Evolutionary conservation across 768 basidiomycete species (phyloP).

Genomic region (Brasilioporus rufonigricans): DNA sequence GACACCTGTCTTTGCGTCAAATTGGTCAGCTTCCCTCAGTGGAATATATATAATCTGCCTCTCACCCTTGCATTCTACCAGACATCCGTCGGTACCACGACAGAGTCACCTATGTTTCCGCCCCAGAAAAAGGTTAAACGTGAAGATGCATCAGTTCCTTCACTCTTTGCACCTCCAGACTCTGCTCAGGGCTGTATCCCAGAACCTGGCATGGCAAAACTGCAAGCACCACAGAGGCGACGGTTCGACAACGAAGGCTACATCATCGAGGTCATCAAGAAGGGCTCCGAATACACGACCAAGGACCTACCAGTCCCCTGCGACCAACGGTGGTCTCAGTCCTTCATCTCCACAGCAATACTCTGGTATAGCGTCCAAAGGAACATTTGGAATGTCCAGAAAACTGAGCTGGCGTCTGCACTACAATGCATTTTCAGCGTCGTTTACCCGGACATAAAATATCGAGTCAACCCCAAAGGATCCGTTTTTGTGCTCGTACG

Average conservation of each 20-base stretch:
- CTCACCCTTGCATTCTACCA: not conserved
- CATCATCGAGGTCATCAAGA: not conserved
- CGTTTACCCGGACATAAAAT: not conserved
- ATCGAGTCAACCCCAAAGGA: not conserved
- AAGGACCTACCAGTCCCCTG: conserved; percentile 1
- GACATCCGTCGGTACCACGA: not conserved
- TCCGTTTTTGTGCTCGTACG: not conserved
- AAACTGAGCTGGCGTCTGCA: not conserved
- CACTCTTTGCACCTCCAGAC: not conserved
- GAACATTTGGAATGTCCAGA: not conserved
- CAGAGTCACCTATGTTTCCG: not conserved
- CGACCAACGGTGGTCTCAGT: conserved; percentile 3
- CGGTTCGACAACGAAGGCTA: not conserved
- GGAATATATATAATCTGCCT: not conserved
- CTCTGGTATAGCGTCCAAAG: conserved; percentile 5
- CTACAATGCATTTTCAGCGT: conserved; percentile 1
- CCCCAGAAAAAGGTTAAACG: not conserved
- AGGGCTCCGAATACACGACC: not conserved
- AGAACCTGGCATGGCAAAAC: not conserved
- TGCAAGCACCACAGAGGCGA: not conserved
- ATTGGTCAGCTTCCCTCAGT: not conserved
- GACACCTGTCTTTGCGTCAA: no score
- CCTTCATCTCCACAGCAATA: conserved; percentile 2
- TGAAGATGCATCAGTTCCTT: not conserved
- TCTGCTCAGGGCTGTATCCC: no score